These are phyloP conservation scores for Candida anglica DNA, from an alignment of 805 yeast species.

Conservation along the genomic window DNA sequence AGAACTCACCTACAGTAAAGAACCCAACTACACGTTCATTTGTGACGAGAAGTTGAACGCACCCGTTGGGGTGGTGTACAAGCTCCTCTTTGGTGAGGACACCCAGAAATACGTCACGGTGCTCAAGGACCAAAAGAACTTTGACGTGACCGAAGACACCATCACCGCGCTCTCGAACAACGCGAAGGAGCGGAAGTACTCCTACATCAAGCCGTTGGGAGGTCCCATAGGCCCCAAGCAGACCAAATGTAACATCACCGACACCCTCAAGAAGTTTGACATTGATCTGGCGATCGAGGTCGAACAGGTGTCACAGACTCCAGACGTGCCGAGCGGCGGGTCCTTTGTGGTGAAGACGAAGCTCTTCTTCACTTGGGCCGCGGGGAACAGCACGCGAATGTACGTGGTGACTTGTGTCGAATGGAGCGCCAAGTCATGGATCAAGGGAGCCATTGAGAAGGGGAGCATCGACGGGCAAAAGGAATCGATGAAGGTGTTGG, in stretches of 20 bases:
- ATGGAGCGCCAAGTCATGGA: conserved; percentile 79
- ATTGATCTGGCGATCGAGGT: conserved; percentile 45
- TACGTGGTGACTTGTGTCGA: conserved; percentile 52
- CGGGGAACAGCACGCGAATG: conserved; percentile 49
- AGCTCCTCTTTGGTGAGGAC: conserved; percentile 61
- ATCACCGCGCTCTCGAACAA: conserved; percentile 23
- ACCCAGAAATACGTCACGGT: conserved; percentile 39
- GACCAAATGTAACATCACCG: conserved; percentile 62
- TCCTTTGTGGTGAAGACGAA: conserved; percentile 61
- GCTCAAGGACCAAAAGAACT: conserved; percentile 60
- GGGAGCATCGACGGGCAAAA: conserved; percentile 73
- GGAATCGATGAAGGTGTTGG: conserved; percentile 48
- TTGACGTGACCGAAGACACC: conserved; percentile 48
- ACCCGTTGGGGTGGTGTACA: conserved; percentile 61
- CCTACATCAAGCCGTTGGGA: conserved; percentile 60
- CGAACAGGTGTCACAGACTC: conserved; percentile 60
- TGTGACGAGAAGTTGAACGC: conserved; percentile 52
- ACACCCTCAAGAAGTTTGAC: conserved; percentile 51
- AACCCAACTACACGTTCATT: conserved; percentile 51
- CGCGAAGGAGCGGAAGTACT: conserved; percentile 43
- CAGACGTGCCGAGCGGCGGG: conserved; percentile 81
- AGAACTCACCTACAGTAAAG: conserved; percentile 38
- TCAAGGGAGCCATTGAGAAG: conserved; percentile 70
- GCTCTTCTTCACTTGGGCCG: conserved; percentile 60
- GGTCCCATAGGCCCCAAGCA: conserved; percentile 76